Evolutionary conservation across 345 rosid species (phyloP), one percentile per base, ranked within the genome.

Genomic region (Eucalyptus tenuipes): DNA sequence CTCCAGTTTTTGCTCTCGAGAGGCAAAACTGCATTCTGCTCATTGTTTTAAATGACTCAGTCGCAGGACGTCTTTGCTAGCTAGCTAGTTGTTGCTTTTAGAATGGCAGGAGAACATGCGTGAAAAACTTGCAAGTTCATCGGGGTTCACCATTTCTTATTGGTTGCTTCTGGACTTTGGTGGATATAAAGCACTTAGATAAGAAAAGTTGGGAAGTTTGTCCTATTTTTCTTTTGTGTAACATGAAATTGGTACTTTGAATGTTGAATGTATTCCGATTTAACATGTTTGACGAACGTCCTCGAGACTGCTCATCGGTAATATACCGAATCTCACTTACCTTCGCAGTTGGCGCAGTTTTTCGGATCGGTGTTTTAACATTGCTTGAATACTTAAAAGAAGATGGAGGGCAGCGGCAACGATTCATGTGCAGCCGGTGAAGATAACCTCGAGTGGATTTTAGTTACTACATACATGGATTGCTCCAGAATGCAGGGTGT

Each of bases 281-380:
- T 0, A 6, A 71, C 2, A 33, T 71, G 44, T 33, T 71, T 10
- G 25, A 33, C 25, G 7, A 37, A 0, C 13, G 6, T 71, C 25
- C 25, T 9, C 25, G 0, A 5, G 44, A 71, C 8, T 40, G 47
- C 14, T 75, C 27, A 20, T 18, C 6, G 47, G 27, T 75, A 37
- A 37, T 4, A 40, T 11, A 11, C 27, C 11, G 6, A 75, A 75
- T 75, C 82, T 75, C 82, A 75, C 47, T 75, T 40, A 17, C 27
- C 82, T 75, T 75, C 47, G 22, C 24, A 20, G 24, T 0, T 20
- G 47, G 27, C 3, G 15, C 45, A 18, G 15, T 5, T 37, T 37
- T 71, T 3, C 27, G 8, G 47, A 1, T 37, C 8, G 12, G 13
- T 18, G 18, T 33, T 68, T 68, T 68, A 3, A 3, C 44, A 17